Conservation (phyloP, 2,329 filamentous ascomycete species). For the Ascomycota sp. region DNA sequence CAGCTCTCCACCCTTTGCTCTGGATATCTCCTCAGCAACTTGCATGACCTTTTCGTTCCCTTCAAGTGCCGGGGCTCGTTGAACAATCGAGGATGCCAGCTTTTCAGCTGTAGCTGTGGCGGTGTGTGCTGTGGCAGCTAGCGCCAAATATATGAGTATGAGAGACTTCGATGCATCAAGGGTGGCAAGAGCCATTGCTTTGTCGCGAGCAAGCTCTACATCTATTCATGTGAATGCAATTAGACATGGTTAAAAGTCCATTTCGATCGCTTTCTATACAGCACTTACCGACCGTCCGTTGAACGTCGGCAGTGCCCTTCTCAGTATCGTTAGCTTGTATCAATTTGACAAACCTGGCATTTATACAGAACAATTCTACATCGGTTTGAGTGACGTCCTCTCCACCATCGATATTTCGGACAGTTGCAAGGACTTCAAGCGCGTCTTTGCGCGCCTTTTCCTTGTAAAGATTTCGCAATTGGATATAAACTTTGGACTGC, state of each 20-base stretch:
- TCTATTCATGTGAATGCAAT: slow-evolving; percentile 16
- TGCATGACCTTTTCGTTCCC: slow-evolving; percentile 28
- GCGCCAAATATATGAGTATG: slow-evolving; percentile 47
- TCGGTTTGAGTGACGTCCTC: slow-evolving; percentile 45
- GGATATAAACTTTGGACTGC: slow-evolving; percentile 71
- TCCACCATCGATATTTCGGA: slow-evolving; percentile 30
- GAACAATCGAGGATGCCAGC: slow-evolving; percentile 27
- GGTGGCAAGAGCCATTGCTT: slow-evolving; percentile 24
- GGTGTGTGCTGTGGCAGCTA: slow-evolving; percentile 30
- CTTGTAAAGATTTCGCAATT: slow-evolving; percentile 86
- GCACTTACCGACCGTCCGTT: slow-evolving; percentile 33
- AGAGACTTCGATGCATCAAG: slow-evolving; percentile 35
- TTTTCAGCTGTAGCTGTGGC: slow-evolving; percentile 25
- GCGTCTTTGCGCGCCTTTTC: slow-evolving; percentile 62
- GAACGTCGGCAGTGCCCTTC: slow-evolving; percentile 16
- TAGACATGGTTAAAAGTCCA: background rate
- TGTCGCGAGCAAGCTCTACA: slow-evolving; percentile 32
- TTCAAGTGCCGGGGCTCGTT: slow-evolving; percentile 24
- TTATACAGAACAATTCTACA: slow-evolving; percentile 86
- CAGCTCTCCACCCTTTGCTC: slow-evolving; percentile 66
- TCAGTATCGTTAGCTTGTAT: slow-evolving; percentile 27
- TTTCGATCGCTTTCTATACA: too few relatives aligned
- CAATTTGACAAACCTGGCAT: slow-evolving; percentile 79
- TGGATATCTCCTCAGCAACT: slow-evolving; percentile 45
- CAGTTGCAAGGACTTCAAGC: slow-evolving; percentile 48